These are phyloP conservation scores for Alternaria gansuensis DNA, from an alignment of 2,329 filamentous ascomycete species.

Conservation along the genomic window DNA sequence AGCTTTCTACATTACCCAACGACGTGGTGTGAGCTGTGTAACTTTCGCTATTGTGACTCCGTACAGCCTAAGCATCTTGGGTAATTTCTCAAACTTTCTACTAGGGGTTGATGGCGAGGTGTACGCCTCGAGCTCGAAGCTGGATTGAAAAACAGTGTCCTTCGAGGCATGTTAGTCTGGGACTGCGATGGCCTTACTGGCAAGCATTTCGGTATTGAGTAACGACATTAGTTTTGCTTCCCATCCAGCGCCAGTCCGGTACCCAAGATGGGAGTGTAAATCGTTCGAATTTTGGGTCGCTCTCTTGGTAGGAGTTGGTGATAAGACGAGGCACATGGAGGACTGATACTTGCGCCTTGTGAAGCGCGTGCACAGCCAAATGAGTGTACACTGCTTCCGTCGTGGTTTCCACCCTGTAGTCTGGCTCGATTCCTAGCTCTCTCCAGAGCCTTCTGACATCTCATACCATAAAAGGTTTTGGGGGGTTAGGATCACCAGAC, in stretches of 20 bases:
- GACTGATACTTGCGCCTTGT: not conserved
- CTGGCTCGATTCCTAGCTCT: not conserved
- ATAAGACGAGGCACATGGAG: not conserved
- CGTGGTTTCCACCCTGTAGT: not conserved
- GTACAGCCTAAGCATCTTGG: not conserved
- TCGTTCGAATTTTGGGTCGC: not conserved
- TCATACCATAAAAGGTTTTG: not conserved
- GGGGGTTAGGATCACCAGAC: not conserved
- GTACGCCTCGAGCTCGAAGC: not conserved
- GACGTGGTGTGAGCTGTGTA: not conserved
- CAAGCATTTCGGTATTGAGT: not conserved
- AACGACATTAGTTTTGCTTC: not conserved
- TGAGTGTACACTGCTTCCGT: not conserved
- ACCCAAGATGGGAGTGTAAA: not conserved
- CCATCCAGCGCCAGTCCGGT: not conserved
- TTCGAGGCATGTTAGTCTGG: not conserved
- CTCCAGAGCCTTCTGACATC: not conserved
- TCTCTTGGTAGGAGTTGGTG: not conserved
- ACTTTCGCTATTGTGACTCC: not conserved
- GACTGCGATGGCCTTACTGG: rapidly evolving
- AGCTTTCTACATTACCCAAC: not conserved
- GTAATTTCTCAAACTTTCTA: not conserved
- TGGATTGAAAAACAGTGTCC: rapidly evolving
- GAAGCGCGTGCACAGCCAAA: not conserved
- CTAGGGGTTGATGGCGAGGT: not conserved